Evolutionary conservation across 2,329 filamentous ascomycete genomes (phyloP).

Genomic region (Calonectria honghensis): DNA sequence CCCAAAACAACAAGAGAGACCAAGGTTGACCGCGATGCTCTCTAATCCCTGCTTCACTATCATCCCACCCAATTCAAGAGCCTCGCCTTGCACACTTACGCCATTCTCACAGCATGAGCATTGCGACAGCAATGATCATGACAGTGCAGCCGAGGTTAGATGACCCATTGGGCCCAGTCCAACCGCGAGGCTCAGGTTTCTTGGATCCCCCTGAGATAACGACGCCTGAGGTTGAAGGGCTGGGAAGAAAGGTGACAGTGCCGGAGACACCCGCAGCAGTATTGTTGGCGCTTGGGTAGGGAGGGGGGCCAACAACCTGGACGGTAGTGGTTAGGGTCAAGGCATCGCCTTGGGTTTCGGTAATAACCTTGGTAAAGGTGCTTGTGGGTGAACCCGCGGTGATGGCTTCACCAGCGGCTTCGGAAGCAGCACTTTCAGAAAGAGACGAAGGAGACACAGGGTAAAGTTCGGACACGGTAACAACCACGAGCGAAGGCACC

Average conservation of each 20-base stretch:
- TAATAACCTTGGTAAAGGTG: conserved; percentile 58
- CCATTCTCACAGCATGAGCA: conserved; percentile 58
- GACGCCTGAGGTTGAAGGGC: conserved; percentile 53
- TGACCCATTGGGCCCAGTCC: conserved; percentile 55
- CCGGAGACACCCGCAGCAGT: conserved; percentile 53
- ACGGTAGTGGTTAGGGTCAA: conserved; percentile 59
- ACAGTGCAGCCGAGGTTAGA: conserved; percentile 60
- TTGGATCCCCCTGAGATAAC: conserved; percentile 59
- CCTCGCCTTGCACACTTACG: background rate
- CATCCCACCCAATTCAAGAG: conserved; percentile 4
- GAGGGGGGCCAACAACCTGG: conserved; percentile 52
- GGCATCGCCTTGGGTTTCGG: conserved; percentile 55
- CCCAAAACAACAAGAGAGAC: conserved; percentile 38
- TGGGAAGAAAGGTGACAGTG: conserved; percentile 50
- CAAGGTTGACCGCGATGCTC: background rate
- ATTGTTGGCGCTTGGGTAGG: conserved; percentile 57
- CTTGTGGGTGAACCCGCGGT: conserved; percentile 50
- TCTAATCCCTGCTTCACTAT: background rate
- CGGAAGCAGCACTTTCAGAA: conserved; percentile 9
- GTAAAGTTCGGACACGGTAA: conserved; percentile 52
- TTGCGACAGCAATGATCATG: conserved; percentile 60
- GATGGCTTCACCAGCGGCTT: conserved; percentile 51
- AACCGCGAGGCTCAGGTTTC: conserved; percentile 57
- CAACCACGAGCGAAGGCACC: conserved; percentile 47
- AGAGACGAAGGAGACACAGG: background rate